These are phyloP conservation scores for Tephrocybe rancida DNA, from an alignment of 768 basidiomycete genomes.

Conservation along the genomic window DNA sequence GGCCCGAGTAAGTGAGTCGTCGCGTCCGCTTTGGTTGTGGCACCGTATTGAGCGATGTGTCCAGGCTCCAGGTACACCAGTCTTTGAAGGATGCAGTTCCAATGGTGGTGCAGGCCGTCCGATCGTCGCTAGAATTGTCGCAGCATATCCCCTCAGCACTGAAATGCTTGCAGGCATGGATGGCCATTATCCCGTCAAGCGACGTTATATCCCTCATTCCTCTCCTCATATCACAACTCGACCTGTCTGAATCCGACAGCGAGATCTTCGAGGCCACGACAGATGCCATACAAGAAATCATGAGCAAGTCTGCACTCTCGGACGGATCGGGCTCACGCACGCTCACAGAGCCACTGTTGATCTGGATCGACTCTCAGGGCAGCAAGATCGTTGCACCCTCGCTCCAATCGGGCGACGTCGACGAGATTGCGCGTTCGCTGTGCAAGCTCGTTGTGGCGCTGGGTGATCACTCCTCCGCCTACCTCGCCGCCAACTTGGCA, in stretches of 20 bases:
- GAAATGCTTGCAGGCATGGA: slow-evolving; percentile 85
- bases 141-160: slow-evolving; percentile 71
- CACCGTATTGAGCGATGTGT: neutral
- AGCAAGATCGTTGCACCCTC: slow-evolving; percentile 41
- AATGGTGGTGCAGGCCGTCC: slow-evolving; percentile 72
- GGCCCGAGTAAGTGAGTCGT: slow-evolving; percentile 68
- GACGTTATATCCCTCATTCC: slow-evolving; percentile 72
- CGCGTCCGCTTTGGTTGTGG: neutral
- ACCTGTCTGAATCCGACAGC: slow-evolving; percentile 52
- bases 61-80: slow-evolving; percentile 64
- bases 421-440: slow-evolving; percentile 66
- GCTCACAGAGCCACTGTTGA: slow-evolving; percentile 84
- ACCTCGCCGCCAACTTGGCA: slow-evolving; percentile 71
- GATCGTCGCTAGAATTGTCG: slow-evolving; percentile 47
- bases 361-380: slow-evolving; percentile 70
- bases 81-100: slow-evolving; percentile 69
- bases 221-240: slow-evolving; percentile 65
- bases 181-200: slow-evolving; percentile 67
- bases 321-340: slow-evolving; percentile 70
- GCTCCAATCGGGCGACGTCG: slow-evolving; percentile 41
- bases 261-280: slow-evolving; percentile 63
- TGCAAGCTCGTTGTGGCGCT: slow-evolving; percentile 82
- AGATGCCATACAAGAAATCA: slow-evolving; percentile 76
- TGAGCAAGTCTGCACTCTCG: slow-evolving; percentile 72
- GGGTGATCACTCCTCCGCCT: slow-evolving; percentile 84